These are phyloP conservation scores for Daldinia bambusicola DNA, from an alignment of 495 filamentous ascomycete species.

Conservation along the genomic window DNA sequence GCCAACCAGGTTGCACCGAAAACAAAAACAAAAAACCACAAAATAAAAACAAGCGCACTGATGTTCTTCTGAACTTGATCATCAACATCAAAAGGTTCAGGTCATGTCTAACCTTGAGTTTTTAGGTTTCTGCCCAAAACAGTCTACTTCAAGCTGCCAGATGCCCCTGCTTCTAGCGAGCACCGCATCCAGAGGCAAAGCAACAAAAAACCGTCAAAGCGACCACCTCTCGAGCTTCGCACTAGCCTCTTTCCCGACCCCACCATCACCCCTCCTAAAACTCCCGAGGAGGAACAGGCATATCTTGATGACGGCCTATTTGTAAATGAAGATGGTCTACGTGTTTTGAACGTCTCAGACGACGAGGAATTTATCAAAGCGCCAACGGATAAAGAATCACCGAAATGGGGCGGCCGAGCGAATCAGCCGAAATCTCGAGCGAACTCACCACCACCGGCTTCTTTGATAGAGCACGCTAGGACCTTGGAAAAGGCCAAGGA, in stretches of 20 bases:
- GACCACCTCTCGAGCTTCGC: constrained; percentile 49
- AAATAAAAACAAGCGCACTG: not conserved
- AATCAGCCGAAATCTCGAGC: constrained; percentile 80
- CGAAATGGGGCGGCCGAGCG: constrained; percentile 74
- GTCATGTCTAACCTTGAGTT: constrained; percentile 12
- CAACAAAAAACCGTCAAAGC: constrained; percentile 41
- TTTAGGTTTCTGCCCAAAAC: constrained; percentile 89
- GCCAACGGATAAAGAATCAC: constrained; percentile 71
- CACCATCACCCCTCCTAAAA: constrained; percentile 65
- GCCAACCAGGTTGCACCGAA: constrained; percentile 1
- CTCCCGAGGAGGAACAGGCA: constrained; percentile 64
- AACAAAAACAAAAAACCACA: too few species aligned
- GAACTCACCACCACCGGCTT: constrained; percentile 73
- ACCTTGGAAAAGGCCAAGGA: constrained; percentile 65
- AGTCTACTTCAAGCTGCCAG: constrained; percentile 73
- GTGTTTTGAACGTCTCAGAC: constrained; percentile 50
- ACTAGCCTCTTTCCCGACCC: constrained; percentile 59
- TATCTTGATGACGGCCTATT: constrained; percentile 68
- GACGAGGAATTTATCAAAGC: constrained; percentile 53
- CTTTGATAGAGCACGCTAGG: constrained; percentile 70
- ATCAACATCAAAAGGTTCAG: not conserved
- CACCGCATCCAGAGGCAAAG: constrained; percentile 47
- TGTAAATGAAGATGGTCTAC: constrained; percentile 62
- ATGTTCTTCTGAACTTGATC: constrained; percentile 2
- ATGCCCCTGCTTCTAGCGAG: constrained; percentile 50